Conservation (phyloP, 2,329 filamentous ascomycete genomes). For the Colletotrichum orchidophilum region DNA sequence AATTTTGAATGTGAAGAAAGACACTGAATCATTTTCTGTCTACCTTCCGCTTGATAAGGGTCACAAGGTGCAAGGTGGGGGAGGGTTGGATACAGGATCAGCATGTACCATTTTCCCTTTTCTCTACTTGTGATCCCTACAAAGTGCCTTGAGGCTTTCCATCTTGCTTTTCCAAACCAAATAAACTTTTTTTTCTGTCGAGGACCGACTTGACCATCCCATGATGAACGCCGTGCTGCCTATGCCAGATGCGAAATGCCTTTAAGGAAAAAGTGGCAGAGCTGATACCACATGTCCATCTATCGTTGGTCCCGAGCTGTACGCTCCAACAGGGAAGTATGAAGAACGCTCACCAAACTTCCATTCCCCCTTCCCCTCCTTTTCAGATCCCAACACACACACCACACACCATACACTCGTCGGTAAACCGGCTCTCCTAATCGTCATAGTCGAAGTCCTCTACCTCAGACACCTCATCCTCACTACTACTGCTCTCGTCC, state of each 20-base stretch:
- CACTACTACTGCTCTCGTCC: conserved; percentile 40
- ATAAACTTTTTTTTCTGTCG: not conserved
- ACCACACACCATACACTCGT: not conserved
- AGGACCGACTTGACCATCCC: not conserved
- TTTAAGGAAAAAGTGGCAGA: not conserved
- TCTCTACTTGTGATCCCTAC: not conserved
- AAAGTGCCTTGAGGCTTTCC: not conserved
- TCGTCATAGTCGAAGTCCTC: conserved; percentile 44
- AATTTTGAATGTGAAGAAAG: not conserved
- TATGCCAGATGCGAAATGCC: conserved; percentile 6
- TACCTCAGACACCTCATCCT: conserved; percentile 33
- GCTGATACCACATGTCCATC: not conserved
- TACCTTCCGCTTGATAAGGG: not conserved
- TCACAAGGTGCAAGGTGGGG: not conserved
- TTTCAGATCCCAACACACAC: too few species aligned
- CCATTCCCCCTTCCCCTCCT: not conserved
- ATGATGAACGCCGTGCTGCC: conserved; percentile 18
- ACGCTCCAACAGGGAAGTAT: too few species aligned
- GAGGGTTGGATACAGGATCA: not conserved
- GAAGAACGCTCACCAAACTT: too few species aligned
- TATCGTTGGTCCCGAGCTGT: not conserved
- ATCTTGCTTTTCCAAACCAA: not conserved
- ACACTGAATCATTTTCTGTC: not conserved
- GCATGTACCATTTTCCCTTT: not conserved
- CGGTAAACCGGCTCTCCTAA: too few species aligned